Conservation (phyloP, 768 basidiomycete species). For the Epithele typhae region DNA sequence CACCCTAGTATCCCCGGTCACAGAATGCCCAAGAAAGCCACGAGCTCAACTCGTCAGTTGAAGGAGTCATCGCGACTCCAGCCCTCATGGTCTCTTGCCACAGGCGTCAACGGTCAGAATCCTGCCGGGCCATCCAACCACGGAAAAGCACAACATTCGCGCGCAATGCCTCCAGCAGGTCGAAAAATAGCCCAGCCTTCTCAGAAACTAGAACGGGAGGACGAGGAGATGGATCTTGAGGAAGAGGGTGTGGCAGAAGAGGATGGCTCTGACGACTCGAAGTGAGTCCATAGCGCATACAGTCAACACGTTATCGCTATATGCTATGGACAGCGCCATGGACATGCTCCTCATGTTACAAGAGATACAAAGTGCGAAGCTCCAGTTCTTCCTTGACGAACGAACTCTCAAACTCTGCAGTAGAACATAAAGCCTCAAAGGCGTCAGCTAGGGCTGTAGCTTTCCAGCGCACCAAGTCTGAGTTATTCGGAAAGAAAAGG, state of each 20-base stretch:
- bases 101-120: too few relatives aligned
- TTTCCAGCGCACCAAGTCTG: constrained; percentile 22
- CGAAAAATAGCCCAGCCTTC: too few relatives aligned
- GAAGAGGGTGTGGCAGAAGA: constrained; percentile 3
- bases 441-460: constrained; percentile 15
- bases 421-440: constrained; percentile 24
- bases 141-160: too few relatives aligned
- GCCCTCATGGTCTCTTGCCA: too few relatives aligned
- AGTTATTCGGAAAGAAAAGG: constrained; percentile 18
- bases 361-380: constrained; percentile 26
- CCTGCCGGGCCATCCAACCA: too few relatives aligned
- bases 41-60: too few relatives aligned
- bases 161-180: too few relatives aligned
- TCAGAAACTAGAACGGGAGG: neutral
- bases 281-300: neutral
- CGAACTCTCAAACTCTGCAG: neutral
- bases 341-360: constrained; percentile 25
- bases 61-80: too few relatives aligned
- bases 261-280: constrained; percentile 16
- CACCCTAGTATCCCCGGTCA: too few relatives aligned
- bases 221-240: constrained; percentile 3
- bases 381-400: neutral
- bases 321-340: constrained; percentile 15
- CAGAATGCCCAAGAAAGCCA: too few relatives aligned
- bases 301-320: too few relatives aligned